Percentiles rank a stretch among this genome's conserved stretches.
phyloP scores from a whole-genome alignment of 305 asterid genomes.

The Fraxinus latifolia region DNA sequence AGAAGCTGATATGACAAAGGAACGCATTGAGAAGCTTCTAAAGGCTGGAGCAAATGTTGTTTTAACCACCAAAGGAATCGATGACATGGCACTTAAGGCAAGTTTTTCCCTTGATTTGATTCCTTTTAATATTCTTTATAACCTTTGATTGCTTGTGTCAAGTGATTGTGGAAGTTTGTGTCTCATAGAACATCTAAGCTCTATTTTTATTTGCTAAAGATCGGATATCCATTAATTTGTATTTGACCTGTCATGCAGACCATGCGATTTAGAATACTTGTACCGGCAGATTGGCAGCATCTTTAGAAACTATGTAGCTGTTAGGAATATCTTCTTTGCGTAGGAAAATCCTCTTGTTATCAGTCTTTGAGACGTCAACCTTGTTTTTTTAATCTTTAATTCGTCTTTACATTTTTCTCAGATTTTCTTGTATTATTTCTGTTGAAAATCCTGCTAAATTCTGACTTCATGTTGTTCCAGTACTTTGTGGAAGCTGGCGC shows the following conservation, averaged over 20 bases:
- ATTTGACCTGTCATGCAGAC: neutral
- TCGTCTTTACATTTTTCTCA: neutral
- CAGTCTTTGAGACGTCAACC: neutral
- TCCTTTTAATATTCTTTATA: neutral
- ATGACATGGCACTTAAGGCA: conserved; percentile 99
- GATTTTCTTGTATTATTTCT: conserved; percentile 4
- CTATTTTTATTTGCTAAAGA: neutral
- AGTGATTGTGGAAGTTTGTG: neutral
- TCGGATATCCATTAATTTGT: neutral
- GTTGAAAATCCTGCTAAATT: conserved; percentile 2
- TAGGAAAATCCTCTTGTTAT: conserved; percentile 8
- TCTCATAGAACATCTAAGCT: neutral
- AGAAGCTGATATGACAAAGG: conserved; percentile 97
- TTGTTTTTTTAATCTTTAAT: neutral
- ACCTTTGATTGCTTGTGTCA: neutral
- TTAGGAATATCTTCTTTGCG: conserved; percentile 8
- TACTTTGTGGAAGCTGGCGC: conserved; percentile 99
- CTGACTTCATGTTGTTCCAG: conserved; percentile 42
- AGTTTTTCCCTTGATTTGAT: conserved; percentile 14
- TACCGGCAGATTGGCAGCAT: conserved; percentile 5
- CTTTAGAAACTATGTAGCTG: neutral
- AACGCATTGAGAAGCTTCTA: conserved; percentile 83
- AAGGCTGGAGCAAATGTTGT: conserved; percentile 96
- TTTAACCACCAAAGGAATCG: conserved; percentile 90
- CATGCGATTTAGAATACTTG: neutral